A percentile compares a stretch with the other conserved stretches of the same genome.
These are phyloP conservation scores for Trichoderma semiorbis DNA, from an alignment of 2,329 filamentous ascomycete species.

Conservation along the genomic window DNA sequence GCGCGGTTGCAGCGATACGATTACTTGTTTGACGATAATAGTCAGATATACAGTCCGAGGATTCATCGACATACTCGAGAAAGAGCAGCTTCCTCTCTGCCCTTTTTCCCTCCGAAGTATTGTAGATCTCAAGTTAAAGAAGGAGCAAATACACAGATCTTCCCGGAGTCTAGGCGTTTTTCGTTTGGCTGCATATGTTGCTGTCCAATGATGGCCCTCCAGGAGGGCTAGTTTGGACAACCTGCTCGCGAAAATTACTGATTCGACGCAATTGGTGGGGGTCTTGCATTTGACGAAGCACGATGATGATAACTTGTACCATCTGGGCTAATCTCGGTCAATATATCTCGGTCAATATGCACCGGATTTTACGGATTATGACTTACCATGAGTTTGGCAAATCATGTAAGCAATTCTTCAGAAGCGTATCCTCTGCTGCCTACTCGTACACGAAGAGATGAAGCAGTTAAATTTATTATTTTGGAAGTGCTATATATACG, in stretches of 20 bases:
- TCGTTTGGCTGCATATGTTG: not conserved
- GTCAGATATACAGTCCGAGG: not conserved
- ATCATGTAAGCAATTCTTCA: no score
- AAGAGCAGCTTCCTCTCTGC: not conserved
- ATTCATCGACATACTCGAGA: not conserved
- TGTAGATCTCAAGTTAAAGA: not conserved
- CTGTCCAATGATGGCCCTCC: not conserved
- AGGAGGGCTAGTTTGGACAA: not conserved
- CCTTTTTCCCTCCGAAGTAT: not conserved
- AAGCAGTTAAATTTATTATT: not conserved
- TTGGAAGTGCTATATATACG: not conserved
- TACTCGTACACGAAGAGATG: not conserved
- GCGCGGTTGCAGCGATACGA: rapidly evolving
- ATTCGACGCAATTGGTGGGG: not conserved
- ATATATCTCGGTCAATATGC: not conserved
- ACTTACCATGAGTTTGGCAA: no score
- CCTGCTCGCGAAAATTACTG: not conserved
- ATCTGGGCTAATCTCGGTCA: not conserved
- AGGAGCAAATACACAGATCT: not conserved
- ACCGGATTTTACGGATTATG: no score
- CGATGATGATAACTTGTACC: not conserved
- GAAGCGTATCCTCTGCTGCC: no score
- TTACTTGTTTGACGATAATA: not conserved
- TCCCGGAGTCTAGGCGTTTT: not conserved
- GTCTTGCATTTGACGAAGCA: not conserved